Percentiles rank a stretch among this genome's conserved stretches.
These are phyloP conservation scores for Ulota crispa DNA, from an alignment of 225 moss, liverwort and hornwort genomes.

Conservation along the genomic window DNA sequence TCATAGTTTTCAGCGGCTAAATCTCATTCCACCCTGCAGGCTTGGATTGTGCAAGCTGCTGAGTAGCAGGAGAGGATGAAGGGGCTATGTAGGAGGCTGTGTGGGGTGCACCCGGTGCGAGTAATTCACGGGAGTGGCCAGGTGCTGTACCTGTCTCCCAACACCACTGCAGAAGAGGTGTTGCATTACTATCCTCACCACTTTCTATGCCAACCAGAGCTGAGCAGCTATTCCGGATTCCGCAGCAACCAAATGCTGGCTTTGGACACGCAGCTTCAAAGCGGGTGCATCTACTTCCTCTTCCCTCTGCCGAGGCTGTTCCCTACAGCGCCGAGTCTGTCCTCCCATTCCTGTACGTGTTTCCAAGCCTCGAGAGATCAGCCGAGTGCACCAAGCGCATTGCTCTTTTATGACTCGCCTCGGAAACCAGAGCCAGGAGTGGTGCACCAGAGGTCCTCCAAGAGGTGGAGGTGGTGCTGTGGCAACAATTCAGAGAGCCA, in stretches of 20 bases:
- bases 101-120: constrained; percentile 35
- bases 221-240: constrained; percentile 23
- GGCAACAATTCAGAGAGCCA: constrained; percentile 29
- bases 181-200: constrained; percentile 42
- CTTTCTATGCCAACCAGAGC: constrained; percentile 47
- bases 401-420: constrained; percentile 30
- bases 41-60: background rate
- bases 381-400: constrained; percentile 3
- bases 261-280: constrained; percentile 38
- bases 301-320: constrained; percentile 46
- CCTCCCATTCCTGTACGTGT: constrained; percentile 42
- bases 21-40: constrained; percentile 5
- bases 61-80: constrained; percentile 24
- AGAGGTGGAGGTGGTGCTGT: constrained; percentile 5
- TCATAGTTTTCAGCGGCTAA: background rate
- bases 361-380: constrained; percentile 17
- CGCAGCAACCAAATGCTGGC: constrained; percentile 56
- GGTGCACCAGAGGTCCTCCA: background rate
- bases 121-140: constrained; percentile 43
- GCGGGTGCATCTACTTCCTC: constrained; percentile 48
- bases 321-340: constrained; percentile 19
- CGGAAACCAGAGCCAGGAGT: constrained; percentile 20
- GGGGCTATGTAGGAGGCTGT: constrained; percentile 34
- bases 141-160: constrained; percentile 38
- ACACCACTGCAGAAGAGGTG: constrained; percentile 43